These are phyloP conservation scores for Neolentinus lepideus DNA, from an alignment of 1,284 basidiomycete genomes.

Conservation along the genomic window DNA sequence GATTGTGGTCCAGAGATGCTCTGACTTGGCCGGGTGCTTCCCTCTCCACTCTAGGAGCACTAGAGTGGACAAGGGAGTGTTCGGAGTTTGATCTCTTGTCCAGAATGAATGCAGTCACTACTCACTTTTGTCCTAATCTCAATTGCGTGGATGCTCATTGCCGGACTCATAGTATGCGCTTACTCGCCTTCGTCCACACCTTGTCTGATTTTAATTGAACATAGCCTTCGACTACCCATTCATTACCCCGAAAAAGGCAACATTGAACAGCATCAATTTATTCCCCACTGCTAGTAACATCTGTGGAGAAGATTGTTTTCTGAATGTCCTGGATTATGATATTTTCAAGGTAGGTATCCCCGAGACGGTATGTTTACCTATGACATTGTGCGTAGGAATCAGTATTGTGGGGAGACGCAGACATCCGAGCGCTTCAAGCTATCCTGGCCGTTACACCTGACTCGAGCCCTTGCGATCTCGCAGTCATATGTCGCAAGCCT, in stretches of 20 bases:
- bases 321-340: background rate
- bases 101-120: constrained; percentile 4
- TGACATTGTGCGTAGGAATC: constrained; percentile 12
- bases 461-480: constrained; percentile 27
- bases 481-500: constrained; percentile 28
- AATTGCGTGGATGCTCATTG: constrained; percentile 17
- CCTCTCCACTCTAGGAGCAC: constrained; percentile 6
- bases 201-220: too few species aligned
- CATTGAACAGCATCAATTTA: background rate
- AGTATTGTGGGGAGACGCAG: constrained; percentile 21
- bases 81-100: constrained; percentile 10
- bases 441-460: constrained; percentile 28
- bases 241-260: background rate
- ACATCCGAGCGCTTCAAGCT: constrained; percentile 17
- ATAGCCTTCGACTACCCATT: background rate
- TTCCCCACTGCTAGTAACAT: background rate
- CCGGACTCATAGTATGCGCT: constrained; percentile 15
- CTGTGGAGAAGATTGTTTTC: background rate
- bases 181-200: too few species aligned
- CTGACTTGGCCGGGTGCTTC: constrained; percentile 6
- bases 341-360: background rate
- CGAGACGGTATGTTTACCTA: background rate
- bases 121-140: constrained; percentile 23
- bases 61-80: background rate
- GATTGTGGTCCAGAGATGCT: constrained; percentile 9